Evolutionary conservation across 164 flowering plant species (phyloP), one percentile per base, ranked within the genome.

Genomic region (Dillenia suffruticosa): DNA sequence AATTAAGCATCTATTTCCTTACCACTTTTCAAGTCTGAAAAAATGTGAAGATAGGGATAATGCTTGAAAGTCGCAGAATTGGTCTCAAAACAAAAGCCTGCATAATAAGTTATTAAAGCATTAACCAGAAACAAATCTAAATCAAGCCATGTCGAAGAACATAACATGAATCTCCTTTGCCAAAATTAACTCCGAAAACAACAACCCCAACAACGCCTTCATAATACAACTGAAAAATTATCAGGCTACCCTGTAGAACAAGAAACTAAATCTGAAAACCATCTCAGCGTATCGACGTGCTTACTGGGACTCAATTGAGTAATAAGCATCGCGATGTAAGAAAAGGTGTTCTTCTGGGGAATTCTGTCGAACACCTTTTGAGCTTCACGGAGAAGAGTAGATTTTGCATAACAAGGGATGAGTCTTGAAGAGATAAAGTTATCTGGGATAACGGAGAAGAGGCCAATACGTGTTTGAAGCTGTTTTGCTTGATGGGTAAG

Each of bases 1-100:
- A 94, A 89, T 77, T 81, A 85, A 61, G 77, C 78, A 70, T 92
- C 97, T 14, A 85, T 69, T 68, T 82, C 82, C 71, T 84, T 88
- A 49, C 80, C 89, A 9, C 71, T 81, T 67, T 67, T 81, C 44
- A 84, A 65, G 57, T 84, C 76, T 12, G 89, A 78, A 53, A 2
- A 91, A 82, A 19, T 19, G 22, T 19, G 53, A 81, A 58, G 8
- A 78, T 47, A 13, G 96, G 91, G 72, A 92, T 84, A 64, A 88
- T 66, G 57, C 85, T 88, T 6, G 94, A 71, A 10, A 92, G 97
- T 84, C 59, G 88, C 87, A 1, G 84, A 49, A 72, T 92, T 2
- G 90, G 89, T 68, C 70, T 78, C 15, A 71, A 65, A 47, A 92
- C 90, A 40, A 51, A 51, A 12, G 47, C 69, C 67, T 70, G 89